A percentile compares a stretch with the other conserved stretches of the same genome.
phyloP scores from a whole-genome alignment of 768 basidiomycete species.

The Brasilioporus rufonigricans region DNA sequence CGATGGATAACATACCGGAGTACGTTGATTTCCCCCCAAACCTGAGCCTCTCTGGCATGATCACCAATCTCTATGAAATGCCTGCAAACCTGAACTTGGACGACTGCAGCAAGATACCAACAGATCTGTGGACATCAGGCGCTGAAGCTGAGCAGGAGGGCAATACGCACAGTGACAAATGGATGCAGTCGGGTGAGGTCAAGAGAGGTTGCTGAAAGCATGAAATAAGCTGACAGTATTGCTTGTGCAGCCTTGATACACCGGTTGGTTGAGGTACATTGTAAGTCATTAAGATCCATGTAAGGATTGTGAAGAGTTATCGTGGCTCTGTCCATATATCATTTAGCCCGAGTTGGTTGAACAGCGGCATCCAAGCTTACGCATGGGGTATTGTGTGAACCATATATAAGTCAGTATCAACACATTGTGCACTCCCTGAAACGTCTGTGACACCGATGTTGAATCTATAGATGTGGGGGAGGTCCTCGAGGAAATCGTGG shows the following conservation, averaged over 20 bases:
- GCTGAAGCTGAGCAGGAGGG: constrained; percentile 8
- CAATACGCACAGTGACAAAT: constrained; percentile 66
- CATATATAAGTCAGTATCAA: constrained; percentile 86
- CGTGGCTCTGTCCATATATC: constrained; percentile 54
- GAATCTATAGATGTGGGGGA: constrained; percentile 67
- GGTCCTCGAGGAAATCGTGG: constrained; percentile 62
- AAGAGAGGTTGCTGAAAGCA: constrained; percentile 76
- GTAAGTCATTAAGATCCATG: constrained; percentile 68
- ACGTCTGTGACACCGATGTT: constrained; percentile 60
- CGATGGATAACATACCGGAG: constrained; percentile 51
- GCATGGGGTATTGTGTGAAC: constrained; percentile 85
- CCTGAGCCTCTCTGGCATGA: constrained; percentile 65
- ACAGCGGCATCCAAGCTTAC: constrained; percentile 40
- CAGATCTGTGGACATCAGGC: constrained; percentile 56
- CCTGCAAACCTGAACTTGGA: constrained; percentile 83
- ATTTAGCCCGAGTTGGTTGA: constrained; percentile 6
- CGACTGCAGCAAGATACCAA: constrained; percentile 88
- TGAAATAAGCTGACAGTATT: constrained; percentile 74
- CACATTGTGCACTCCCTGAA: constrained; percentile 48
- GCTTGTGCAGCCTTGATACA: constrained; percentile 74
- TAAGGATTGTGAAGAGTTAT: constrained; percentile 87
- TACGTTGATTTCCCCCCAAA: constrained; percentile 88
- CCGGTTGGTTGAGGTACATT: constrained; percentile 61
- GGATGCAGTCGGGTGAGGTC: constrained; percentile 80
- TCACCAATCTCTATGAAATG: constrained; percentile 84